Conservation (phyloP, 2,329 filamentous ascomycete species). For the Blastomyces percursus region DNA sequence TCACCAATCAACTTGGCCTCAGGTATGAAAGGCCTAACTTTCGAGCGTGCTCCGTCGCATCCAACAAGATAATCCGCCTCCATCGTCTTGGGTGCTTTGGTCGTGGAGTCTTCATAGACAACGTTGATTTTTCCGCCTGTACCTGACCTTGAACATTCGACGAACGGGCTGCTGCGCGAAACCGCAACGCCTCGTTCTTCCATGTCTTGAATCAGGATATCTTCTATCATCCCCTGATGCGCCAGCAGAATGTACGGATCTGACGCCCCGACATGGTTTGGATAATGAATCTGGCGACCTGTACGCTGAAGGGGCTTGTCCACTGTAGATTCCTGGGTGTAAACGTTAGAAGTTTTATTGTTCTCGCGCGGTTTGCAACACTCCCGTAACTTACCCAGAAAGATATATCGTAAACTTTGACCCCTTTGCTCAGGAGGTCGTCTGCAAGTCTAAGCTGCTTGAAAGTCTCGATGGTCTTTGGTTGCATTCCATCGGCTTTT, state of each 20-base stretch:
- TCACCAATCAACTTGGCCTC: conserved; percentile 48
- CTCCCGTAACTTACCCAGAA: conserved; percentile 49
- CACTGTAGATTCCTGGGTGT: conserved; percentile 29
- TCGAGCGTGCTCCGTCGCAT: conserved; percentile 57
- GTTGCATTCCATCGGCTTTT: conserved; percentile 61
- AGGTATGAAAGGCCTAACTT: conserved; percentile 47
- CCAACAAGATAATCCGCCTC: conserved; percentile 43
- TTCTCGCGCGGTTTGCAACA: background rate
- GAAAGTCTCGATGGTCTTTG: conserved; percentile 68
- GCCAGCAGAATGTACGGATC: conserved; percentile 46
- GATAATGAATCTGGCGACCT: conserved; percentile 59
- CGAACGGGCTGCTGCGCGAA: conserved; percentile 52
- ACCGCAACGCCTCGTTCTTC: conserved; percentile 53
- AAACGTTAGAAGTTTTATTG: background rate
- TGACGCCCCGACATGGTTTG: conserved; percentile 39
- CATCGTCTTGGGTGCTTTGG: conserved; percentile 15
- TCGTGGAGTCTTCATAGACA: conserved; percentile 29
- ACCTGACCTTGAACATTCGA: conserved; percentile 41
- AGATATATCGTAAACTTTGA: conserved; percentile 61
- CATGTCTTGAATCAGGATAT: conserved; percentile 58
- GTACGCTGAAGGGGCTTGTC: conserved; percentile 47
- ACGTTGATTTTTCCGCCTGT: conserved; percentile 32
- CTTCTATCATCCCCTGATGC: conserved; percentile 68
- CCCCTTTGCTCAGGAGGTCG: conserved; percentile 53
- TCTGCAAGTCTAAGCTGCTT: conserved; percentile 64